Evolutionary conservation across 176 grass and related monocot genomes (phyloP).

Genomic region (Phyllostachys edulis): DNA sequence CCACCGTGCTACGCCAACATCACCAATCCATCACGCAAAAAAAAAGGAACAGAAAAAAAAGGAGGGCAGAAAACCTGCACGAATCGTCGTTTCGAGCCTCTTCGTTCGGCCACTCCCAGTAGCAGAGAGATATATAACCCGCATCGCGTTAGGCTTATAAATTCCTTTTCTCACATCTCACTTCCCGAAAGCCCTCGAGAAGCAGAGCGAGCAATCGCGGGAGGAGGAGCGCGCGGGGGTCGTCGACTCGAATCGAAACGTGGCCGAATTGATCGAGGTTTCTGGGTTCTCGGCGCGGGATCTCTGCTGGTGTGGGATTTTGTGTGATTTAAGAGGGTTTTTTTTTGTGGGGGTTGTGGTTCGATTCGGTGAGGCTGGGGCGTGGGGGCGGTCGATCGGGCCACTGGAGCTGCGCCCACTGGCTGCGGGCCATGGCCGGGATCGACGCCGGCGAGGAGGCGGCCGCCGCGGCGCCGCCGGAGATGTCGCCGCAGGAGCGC

Average conservation of each 20-base stretch:
- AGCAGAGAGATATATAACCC: not conserved
- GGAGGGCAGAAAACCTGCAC: not conserved
- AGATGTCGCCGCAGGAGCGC: constrained; percentile 41
- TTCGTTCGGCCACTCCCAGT: not conserved
- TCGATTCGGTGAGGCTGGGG: constrained; percentile 75
- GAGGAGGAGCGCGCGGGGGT: not conserved
- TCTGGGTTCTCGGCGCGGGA: not conserved
- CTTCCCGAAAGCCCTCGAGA: not conserved
- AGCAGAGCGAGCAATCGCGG: not conserved
- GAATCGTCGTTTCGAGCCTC: not conserved
- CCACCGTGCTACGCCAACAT: not conserved
- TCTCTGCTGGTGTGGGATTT: not conserved
- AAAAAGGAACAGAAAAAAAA: fast-evolving
- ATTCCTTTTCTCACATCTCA: too few species aligned
- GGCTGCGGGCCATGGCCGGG: constrained; percentile 92
- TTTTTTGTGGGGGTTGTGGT: not conserved
- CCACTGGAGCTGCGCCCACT: constrained; percentile 78
- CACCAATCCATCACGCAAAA: not conserved
- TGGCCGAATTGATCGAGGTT: not conserved
- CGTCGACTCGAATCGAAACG: not conserved
- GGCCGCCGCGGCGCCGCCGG: constrained; percentile 28
- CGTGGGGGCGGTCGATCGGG: constrained; percentile 79
- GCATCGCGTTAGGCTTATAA: not conserved
- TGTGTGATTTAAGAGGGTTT: not conserved
- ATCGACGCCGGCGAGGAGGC: constrained; percentile 47